Evolutionary conservation across 2,329 filamentous ascomycete species (phyloP), one percentile per base, ranked within the genome.

Genomic region (Blastomyces percursus): DNA sequence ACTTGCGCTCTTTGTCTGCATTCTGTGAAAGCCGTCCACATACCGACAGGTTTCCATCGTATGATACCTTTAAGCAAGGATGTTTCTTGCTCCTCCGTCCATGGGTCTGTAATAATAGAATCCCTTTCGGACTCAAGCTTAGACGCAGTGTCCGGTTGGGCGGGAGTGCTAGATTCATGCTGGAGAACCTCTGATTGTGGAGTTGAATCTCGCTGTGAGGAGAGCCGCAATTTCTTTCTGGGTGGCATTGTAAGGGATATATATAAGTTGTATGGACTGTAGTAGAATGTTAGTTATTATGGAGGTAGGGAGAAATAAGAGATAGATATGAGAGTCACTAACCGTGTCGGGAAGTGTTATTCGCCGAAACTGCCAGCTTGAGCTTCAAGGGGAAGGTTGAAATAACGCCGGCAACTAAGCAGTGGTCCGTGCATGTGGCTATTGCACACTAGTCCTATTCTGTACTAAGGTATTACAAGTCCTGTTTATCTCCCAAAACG

Each of bases 1-100:
- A 63, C 62, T 64, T 63, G 54, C 42, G 59, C 54, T 50, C 19
- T 58, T 21, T 32, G 27, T 66, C 42, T 63, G 64, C 50, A 58
- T 30, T 7, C 12, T 3, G 9, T n/a, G 9, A 35, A 8, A 8
- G 3, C 38, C n/a, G 30, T 27, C 30, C 30, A n/a, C 76, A 67
- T 72, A 90, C 91, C 93, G 50, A 93, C 93, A n/a, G 94, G 94
- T 73, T 99, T 99, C 88, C 90, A 96, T 72, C 87, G 84, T 67
- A 97, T 92, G 67, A 97, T 88, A 60, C 87, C 91, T 73, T 96
- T 96, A 78, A 96, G 91, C 0, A 99, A 81, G 50, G 91, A 92
- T 0, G 90, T 91, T 67, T 96, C 88, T 75, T 99, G 94, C 71
- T 96, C 93, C 70, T 96, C 92, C 3, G 91, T 96, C 94, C 94